phyloP scores from a whole-genome alignment of 2,329 filamentous ascomycete species.

The Stagonosporopsis chrysanthemi region DNA sequence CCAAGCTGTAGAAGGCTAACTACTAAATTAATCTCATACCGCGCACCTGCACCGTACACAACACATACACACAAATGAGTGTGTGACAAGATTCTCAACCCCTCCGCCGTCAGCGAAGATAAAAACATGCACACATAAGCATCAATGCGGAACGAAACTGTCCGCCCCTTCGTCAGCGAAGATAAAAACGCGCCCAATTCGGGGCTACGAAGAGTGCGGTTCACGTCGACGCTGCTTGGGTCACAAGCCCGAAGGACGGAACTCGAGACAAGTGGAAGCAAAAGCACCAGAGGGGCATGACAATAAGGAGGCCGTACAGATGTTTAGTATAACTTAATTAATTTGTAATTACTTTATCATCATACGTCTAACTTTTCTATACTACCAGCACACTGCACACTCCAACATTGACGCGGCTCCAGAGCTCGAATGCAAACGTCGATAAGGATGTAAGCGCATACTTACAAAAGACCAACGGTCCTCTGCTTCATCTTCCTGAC shows the following conservation, averaged over 20 bases:
- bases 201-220: background rate
- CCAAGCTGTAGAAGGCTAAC: background rate
- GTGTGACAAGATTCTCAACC: no score
- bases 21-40: background rate
- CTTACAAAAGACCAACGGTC: slow-evolving; percentile 42
- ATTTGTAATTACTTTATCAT: slow-evolving; percentile 11
- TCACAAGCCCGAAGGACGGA: background rate
- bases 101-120: no score
- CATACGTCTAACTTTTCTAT: background rate
- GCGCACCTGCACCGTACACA: background rate
- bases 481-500: slow-evolving; percentile 45
- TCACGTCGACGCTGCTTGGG: background rate
- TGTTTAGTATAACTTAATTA: slow-evolving; percentile 10
- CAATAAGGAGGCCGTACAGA: background rate
- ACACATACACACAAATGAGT: no score
- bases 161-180: background rate
- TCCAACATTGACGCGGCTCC: slow-evolving; percentile 1
- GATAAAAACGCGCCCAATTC: no score
- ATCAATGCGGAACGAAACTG: background rate
- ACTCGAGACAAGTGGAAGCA: background rate
- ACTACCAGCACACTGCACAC: background rate
- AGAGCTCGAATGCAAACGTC: slow-evolving; percentile 2
- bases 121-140: background rate
- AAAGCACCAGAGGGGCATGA: background rate
- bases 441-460: background rate